Percentiles rank a stretch among this genome's conserved stretches.
Conservation (phyloP, 768 basidiomycete genomes). For the Phlegmacium glaucopus region DNA sequence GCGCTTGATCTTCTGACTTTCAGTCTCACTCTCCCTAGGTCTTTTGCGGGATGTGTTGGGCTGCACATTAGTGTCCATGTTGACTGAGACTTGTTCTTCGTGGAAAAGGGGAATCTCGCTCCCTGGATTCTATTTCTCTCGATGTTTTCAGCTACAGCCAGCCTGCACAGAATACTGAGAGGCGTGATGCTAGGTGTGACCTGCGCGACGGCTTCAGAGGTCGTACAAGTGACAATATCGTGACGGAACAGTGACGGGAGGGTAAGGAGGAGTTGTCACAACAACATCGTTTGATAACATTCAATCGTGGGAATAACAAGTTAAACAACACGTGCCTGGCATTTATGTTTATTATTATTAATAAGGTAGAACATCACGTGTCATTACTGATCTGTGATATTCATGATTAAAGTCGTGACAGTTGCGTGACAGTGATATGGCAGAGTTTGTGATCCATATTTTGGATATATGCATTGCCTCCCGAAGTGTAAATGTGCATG, state of each 20-base stretch:
- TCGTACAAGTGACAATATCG: conserved; percentile 3
- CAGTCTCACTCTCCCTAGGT: conserved; percentile 69
- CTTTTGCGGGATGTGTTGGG: conserved; percentile 44
- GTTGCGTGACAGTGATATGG: too few species aligned
- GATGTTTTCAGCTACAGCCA: conserved; percentile 10
- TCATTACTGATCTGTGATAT: too few species aligned
- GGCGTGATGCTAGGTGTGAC: conserved; percentile 42
- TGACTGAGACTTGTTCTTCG: conserved; percentile 1
- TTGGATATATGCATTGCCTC: too few species aligned
- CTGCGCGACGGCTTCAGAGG: conserved; percentile 33
- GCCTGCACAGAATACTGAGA: conserved; percentile 15
- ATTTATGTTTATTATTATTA: too few species aligned
- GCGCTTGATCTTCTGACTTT: conserved; percentile 69
- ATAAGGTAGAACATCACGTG: too few species aligned
- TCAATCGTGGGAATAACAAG: conserved; percentile 15
- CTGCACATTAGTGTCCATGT: conserved; percentile 25
- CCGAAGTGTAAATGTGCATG: too few species aligned
- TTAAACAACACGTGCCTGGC: too few species aligned
- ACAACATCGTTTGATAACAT: conserved; percentile 11
- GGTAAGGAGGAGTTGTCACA: conserved; percentile 36
- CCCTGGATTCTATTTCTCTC: conserved; percentile 12
- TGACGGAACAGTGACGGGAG: conserved; percentile 37
- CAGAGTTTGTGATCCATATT: too few species aligned
- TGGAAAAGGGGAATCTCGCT: conserved; percentile 7
- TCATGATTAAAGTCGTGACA: too few species aligned